Base-by-base conservation (phyloP, 2,329 filamentous ascomycete species). In the Macrophomina tecta region DNA sequence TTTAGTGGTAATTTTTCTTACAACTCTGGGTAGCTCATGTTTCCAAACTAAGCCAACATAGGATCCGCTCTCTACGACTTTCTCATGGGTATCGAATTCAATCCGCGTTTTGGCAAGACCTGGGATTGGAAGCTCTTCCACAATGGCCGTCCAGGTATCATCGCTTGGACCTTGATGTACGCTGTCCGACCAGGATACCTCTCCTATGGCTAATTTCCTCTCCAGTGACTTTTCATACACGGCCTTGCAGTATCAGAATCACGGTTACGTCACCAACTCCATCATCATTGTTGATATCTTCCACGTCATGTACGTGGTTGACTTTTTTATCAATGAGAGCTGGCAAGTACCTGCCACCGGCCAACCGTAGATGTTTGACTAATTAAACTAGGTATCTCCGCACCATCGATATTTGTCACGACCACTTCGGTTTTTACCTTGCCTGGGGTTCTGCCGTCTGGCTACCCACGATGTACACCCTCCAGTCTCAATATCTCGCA, bases 1-100 rank as follows among this genome's bases (percentile, higher is more conserved):
- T 67, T 67, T 30, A 67, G 65, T 40, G 65, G 65, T 68, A 66
- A 60, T 11, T 58, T 45, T 12, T 30, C 55, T 18, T 52, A 49
- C 11, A 63, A 12, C n/a, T 42, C 14, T 4, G 23, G 4, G 28
- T 23, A 32, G 18, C 40, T 28, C 45, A 3, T 45, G 7, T 5
- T 42, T 5, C 18, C 11, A 48, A 2, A 34, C 63, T 65, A n/a
- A 65, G 32, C 14, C 3, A n/a, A 42, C 45, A 8, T 11, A 67
- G 65, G 65, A 36, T 67, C 65, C 14, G 56, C 48, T 36, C 28
- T 58, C 7, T 64, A 66, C 46, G 85, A 81, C 72, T 80, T 81
- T 75, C 80, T 90, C 67, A 94, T 97, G 91, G 92, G 90, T 70
- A 94, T 84, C 23, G 82, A 84, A 67, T 86, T 88, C 71, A 67